Base-by-base conservation (phyloP, 768 basidiomycete species). In the Thelephora aurantiotincta region DNA sequence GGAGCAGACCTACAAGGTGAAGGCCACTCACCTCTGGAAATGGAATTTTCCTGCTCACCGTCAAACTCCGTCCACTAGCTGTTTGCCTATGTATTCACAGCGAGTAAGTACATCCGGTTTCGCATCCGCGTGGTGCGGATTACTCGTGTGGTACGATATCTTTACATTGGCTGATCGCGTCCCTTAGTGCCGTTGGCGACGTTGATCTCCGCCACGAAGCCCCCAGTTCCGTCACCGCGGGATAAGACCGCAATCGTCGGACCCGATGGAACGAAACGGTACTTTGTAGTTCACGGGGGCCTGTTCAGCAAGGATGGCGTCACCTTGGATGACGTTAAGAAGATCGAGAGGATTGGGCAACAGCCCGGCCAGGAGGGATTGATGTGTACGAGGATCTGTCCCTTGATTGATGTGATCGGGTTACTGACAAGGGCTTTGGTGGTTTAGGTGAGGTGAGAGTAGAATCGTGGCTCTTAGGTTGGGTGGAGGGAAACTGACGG, bases 261-360 rank as follows among this genome's bases (percentile, higher is more conserved):
- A 13, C 75, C 85, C 1, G 70, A 87, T 48, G 92, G 91, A 7
- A 62, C 69, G 46, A 92, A 89, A 60, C 80, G 93, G 23, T 96
- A 84, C 66, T 94, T 96, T 55, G 79, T 98, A 52, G 89, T 94
- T 5, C 96, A 99, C 58, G 94, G 96, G 11, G 96, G 96, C 13
- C 71, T 98, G 14, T 97, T 97, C 68, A 92, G 90, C 64, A 86
- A 84, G 58, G 96, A 98, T 56, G 82, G 77, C 36, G 86, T 98
- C n/a, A 93, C 89, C 3, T 69, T 98, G 33, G 91, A 94, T 14
- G 93, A 97, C 45, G 80, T 98, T 53, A 78, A 83, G 20, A 86
- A 87, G 62, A 81, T 98, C 49, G 75, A 82, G 44, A 79, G 96
- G 36, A 74, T 91, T 52, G 89, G 89, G 26, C 71, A 75, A 48